Conservation (phyloP, 768 basidiomycete genomes). For the Pilatotrama ljubarskyi region DNA sequence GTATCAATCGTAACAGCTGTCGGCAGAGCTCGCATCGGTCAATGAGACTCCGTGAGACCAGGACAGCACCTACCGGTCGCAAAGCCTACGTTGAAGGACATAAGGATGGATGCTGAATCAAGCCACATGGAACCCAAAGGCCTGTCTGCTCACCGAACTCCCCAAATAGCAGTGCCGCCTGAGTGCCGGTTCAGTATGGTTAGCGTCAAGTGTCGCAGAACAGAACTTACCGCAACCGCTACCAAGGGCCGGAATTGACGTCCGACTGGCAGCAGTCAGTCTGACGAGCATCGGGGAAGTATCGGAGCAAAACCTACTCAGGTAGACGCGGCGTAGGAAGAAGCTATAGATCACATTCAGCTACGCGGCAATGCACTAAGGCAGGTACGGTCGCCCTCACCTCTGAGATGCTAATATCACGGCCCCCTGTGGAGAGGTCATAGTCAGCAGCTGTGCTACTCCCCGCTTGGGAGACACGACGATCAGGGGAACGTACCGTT, state of each 20-base stretch:
- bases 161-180: not conserved
- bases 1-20: slow-evolving; percentile 3
- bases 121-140: too few relatives aligned
- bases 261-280: not conserved
- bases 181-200: not conserved
- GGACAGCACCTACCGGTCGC: not conserved
- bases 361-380: too few relatives aligned
- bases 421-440: not conserved
- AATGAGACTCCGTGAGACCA: not conserved
- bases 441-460: not conserved
- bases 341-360: not conserved
- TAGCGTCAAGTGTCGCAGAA: not conserved
- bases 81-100: not conserved
- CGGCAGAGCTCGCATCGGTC: not conserved
- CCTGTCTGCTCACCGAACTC: not conserved
- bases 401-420: slow-evolving; percentile 1
- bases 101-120: too few relatives aligned
- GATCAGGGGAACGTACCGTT: not conserved
- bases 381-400: not conserved
- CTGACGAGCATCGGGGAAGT: not conserved
- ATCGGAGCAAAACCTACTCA: not conserved
- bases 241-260: not conserved
- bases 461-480: not conserved
- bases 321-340: slow-evolving; percentile 5
- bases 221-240: not conserved